phyloP scores from a whole-genome alignment of 768 basidiomycete species.

The Russula emetica region DNA sequence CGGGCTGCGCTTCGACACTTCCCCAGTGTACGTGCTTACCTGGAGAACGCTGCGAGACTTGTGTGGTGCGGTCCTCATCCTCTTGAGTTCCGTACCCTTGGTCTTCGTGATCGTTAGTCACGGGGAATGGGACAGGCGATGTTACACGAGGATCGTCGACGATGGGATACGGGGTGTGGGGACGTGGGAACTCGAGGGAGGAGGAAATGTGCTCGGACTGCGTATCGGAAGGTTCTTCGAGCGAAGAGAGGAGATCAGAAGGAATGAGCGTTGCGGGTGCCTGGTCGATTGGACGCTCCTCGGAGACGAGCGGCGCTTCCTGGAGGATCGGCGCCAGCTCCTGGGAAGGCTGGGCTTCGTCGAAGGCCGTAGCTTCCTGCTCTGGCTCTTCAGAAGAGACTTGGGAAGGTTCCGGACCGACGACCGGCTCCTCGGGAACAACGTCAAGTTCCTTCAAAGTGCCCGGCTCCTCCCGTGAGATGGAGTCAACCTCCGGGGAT shows the following conservation, averaged over 20 bases:
- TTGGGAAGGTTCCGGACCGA: conserved; percentile 3
- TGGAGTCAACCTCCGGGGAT: not conserved
- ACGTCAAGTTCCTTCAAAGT: not conserved
- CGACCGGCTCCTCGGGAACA: conserved; percentile 5
- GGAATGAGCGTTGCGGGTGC: not conserved
- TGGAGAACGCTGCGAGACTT: not conserved
- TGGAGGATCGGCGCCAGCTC: conserved; percentile 1
- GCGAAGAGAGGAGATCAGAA: not conserved
- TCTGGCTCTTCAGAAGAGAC: conserved; percentile 12
- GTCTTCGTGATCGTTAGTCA: conserved; percentile 20
- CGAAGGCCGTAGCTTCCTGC: not conserved
- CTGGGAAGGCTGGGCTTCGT: conserved; percentile 8
- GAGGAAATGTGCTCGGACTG: conserved; percentile 23
- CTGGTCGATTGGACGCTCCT: conserved; percentile 13
- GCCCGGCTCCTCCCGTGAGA: conserved; percentile 9
- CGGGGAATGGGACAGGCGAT: conserved; percentile 19
- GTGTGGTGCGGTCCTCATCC: conserved; percentile 19
- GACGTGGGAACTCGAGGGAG: conserved; percentile 18
- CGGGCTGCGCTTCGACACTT: conserved; percentile 19
- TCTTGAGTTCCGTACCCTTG: conserved; percentile 27
- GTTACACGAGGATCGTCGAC: conserved; percentile 9
- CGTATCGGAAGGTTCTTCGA: conserved; percentile 16
- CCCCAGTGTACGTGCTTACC: conserved; percentile 26
- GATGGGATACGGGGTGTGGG: conserved; percentile 14
- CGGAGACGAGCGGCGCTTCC: not conserved